Evolutionary conservation across 306 rosid genomes (phyloP), one percentile per base, ranked within the genome.

Genomic region (Medicago truncatula): DNA sequence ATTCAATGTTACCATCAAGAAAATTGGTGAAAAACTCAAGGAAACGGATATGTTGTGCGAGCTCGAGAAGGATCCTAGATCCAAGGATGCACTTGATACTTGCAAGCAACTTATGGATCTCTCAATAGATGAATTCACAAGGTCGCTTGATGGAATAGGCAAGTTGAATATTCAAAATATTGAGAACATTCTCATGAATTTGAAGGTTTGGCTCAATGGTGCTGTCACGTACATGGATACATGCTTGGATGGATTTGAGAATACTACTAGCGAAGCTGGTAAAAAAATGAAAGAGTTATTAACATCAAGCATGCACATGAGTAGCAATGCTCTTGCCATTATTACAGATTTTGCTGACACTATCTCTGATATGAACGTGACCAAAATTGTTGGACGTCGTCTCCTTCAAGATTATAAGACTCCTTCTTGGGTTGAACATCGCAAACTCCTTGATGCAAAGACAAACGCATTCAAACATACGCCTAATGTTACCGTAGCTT

Each of bases 161-260:
- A 57, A 57, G 0, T 86, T 84, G 9, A 80, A 90, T 8, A 36
- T 81, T 7, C 15, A 16, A 2, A 21, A 72, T 8, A 2, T 88
- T 0, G 86, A 82, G 3, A 52, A 56, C 16, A 58, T 82, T 34
- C 64, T 94, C 28, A 78, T 74, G 39, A 89, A 87, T 66, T 64
- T 94, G 6, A 88, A 63, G 77, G 83, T 91, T 60, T 94, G 96
- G 96, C 83, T 91, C 0, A 88, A 88, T 14, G 96, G 96, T 49
- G 83, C 88, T 13, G 58, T 89, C 47, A 88, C 98, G 0, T 91
- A 94, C 82, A 91, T 88, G 72, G 89, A 91, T 6, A 91, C 92
- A 2, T 91, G 98, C 47, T 52, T 94, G 77, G 97, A 94, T 40
- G 91, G 87, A 0, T 94, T 94, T 23, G 62, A 86, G 11, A 83